These are phyloP conservation scores for Rubia peregrina DNA, from an alignment of 305 asterid genomes.

Conservation along the genomic window DNA sequence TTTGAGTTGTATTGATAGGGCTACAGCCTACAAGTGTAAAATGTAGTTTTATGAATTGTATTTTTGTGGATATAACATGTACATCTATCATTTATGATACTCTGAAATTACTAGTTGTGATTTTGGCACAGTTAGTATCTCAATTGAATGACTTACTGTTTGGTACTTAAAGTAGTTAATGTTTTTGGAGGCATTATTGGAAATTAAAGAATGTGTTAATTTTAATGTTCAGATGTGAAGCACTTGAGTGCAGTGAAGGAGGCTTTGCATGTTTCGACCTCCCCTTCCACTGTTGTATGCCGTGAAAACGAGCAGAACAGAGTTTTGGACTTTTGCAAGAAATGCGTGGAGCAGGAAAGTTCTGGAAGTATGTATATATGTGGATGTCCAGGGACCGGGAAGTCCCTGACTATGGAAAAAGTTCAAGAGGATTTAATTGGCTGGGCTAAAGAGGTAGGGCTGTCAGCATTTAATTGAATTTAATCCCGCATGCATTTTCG, in stretches of 20 bases:
- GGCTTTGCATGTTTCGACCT: conserved; percentile 75
- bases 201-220: background rate
- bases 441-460: conserved; percentile 76
- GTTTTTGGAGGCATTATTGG: background rate
- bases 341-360: conserved; percentile 51
- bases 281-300: conserved; percentile 50
- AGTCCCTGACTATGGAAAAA: conserved; percentile 72
- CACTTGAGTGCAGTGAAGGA: conserved; percentile 69
- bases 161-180: background rate
- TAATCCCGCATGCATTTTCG: background rate
- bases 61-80: no score
- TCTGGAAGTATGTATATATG: conserved; percentile 82
- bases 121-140: background rate
- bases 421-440: conserved; percentile 42
- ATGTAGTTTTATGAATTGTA: background rate
- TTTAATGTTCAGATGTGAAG: conserved; percentile 41
- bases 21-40: background rate
- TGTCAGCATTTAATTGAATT: background rate
- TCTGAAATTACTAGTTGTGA: background rate
- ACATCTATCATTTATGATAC: no score
- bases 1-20: background rate
- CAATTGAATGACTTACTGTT: background rate
- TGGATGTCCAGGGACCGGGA: conserved; percentile 99
- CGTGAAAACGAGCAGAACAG: conserved; percentile 67
- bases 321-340: conserved; percentile 72